Base-by-base conservation (phyloP, 106 monocot genomes). In the Triglochin maritima region DNA sequence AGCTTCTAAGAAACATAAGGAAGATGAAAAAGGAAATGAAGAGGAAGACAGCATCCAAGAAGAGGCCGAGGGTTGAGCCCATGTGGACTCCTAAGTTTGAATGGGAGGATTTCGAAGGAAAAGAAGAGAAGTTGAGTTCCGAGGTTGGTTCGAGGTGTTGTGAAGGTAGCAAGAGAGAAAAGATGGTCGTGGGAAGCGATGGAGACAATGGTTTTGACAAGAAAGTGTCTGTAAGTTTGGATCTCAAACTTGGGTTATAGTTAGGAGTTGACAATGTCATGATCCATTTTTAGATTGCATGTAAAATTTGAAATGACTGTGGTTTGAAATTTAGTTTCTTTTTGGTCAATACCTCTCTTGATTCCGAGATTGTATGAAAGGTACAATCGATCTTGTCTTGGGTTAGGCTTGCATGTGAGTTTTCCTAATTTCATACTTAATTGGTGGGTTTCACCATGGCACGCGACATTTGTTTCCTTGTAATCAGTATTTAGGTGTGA, bases 91-190 rank as follows among this genome's bases (percentile, higher is more conserved):
- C 60, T 3, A 61, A 61, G 17, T 61, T 61, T 29, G 60, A 9
- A 10, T 42, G 17, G 60, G 60, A 61, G 60, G 60, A 61, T 61
- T 61, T 61, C 41, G 60, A 61, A 42, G 8, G 60, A 44, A 16
- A 4, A 61, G 41, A 61, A 17, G 60, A 61, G 17, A 10, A 1
- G 8, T 44, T 42, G 60, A 9, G 60, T 41, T 61, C 4, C 44
- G n/a, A 9, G 41, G 15, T 10, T 42, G 12, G 9, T 10, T 29
- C 17, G 60, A 7, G 7, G 7, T 12, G 7, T 2, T 10, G 41
- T 7, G 6, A 29, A 29, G 29, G 6, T 11, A 42, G 60, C 5
- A 61, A 4, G 60, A 44, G 11, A 12, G 60, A 61, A 29, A 29
- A 61, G 3, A 44, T 41, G 11, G 60, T 9, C 29, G 60, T 8